Conservation (phyloP, 257 asterid species). For the Thymus mandschuricus region DNA sequence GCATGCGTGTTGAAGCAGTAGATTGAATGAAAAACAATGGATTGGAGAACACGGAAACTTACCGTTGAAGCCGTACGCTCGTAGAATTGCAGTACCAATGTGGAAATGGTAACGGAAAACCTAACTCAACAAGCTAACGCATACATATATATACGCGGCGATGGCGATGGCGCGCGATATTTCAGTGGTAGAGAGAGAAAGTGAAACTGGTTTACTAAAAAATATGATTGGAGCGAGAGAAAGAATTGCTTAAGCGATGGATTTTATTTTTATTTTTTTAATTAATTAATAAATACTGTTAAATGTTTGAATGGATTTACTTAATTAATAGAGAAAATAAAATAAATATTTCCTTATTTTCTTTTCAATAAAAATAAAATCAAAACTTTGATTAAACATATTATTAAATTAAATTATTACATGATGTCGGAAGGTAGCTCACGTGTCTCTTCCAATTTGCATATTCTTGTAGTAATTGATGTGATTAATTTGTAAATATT, state of each 20-base stretch:
- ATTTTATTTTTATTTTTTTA: neutral
- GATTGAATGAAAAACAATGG: constrained; percentile 18
- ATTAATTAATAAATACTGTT: no score
- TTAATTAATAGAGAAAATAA: no score
- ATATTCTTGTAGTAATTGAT: neutral
- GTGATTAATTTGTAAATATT: neutral
- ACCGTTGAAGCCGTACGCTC: constrained; percentile 40
- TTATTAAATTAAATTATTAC: neutral
- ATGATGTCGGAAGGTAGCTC: neutral
- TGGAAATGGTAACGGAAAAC: constrained; percentile 39
- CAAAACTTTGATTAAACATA: neutral
- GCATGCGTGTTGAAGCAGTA: neutral
- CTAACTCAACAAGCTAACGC: constrained; percentile 33
- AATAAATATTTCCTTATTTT: no score
- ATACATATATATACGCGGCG: constrained; percentile 19
- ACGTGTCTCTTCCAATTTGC: neutral
- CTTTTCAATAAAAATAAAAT: no score
- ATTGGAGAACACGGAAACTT: constrained; percentile 23
- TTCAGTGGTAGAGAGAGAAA: constrained; percentile 31
- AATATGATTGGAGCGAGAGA: constrained; percentile 30
- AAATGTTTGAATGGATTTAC: no score
- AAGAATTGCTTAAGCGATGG: constrained; percentile 27
- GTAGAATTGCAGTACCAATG: constrained; percentile 39
- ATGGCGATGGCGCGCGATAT: constrained; percentile 29
- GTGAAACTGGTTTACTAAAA: constrained; percentile 19